Percentiles rank a stretch among this genome's conserved stretches.
Conservation (phyloP, 805 yeast species). For the Kurtzmaniella cleridarum region DNA sequence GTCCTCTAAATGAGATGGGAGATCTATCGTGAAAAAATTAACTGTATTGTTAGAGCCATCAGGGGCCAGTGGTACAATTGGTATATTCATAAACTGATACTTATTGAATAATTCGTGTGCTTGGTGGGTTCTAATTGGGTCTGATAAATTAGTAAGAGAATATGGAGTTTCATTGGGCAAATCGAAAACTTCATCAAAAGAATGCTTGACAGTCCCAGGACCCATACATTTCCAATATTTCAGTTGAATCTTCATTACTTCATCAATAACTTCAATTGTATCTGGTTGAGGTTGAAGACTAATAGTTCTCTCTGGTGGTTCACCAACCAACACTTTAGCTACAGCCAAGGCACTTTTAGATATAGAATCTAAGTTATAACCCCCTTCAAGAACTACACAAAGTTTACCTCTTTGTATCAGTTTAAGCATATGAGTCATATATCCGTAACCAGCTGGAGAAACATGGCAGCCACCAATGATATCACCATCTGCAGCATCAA, state of each 20-base stretch:
- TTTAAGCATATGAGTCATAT: constrained; percentile 89
- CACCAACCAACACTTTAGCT: constrained; percentile 86
- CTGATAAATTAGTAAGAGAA: constrained; percentile 52
- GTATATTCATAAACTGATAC: constrained; percentile 61
- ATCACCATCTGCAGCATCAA: constrained; percentile 98
- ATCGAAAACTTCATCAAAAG: constrained; percentile 37
- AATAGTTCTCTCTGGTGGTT: constrained; percentile 81
- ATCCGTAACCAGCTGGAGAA: constrained; percentile 92
- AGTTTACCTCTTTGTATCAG: constrained; percentile 83
- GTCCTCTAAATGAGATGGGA: constrained; percentile 51
- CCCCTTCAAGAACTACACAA: constrained; percentile 92
- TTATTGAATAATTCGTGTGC: constrained; percentile 48
- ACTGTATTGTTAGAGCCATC: constrained; percentile 15
- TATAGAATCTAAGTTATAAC: constrained; percentile 88
- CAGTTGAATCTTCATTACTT: constrained; percentile 75
- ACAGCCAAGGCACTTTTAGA: constrained; percentile 89
- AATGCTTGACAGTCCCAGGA: constrained; percentile 51
- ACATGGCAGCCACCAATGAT: constrained; percentile 95
- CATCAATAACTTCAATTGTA: constrained; percentile 74
- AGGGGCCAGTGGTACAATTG: constrained; percentile 38
- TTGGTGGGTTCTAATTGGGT: constrained; percentile 73
- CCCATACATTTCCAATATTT: constrained; percentile 81
- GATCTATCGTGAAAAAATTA: constrained; percentile 28
- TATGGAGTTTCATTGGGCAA: constrained; percentile 22
- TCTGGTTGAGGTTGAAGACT: constrained; percentile 65